Conservation (phyloP, 352 stramenopile genomes). For the Phytophthora fragariae region DNA sequence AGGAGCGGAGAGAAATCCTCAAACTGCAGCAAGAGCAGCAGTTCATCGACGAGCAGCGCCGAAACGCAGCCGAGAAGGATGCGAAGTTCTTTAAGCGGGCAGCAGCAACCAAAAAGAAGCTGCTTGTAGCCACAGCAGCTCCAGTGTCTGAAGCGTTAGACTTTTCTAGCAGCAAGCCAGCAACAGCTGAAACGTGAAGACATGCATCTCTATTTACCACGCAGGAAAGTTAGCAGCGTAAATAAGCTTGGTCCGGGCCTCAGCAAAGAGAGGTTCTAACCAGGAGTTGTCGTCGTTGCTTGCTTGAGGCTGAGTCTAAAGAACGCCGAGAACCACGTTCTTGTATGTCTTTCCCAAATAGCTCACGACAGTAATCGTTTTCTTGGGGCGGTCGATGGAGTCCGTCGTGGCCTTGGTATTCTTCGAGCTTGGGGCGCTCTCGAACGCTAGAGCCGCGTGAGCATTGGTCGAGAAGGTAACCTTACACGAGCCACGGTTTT, state of each 20-base stretch:
- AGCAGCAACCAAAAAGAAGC: slow-evolving; percentile 74
- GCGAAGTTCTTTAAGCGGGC: slow-evolving; percentile 84
- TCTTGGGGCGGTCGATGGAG: slow-evolving; percentile 73
- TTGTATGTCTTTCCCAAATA: slow-evolving; percentile 75
- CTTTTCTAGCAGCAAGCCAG: slow-evolving; percentile 30
- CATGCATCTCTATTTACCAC: slow-evolving; percentile 41
- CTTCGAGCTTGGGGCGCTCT: slow-evolving; percentile 47
- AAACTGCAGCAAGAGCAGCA: slow-evolving; percentile 85
- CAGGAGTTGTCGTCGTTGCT: slow-evolving; percentile 23
- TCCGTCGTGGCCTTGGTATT: slow-evolving; percentile 56
- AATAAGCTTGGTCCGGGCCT: slow-evolving; percentile 15
- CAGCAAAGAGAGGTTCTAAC: neutral
- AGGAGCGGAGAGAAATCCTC: slow-evolving; percentile 85
- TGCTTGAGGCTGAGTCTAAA: slow-evolving; percentile 34
- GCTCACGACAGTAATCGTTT: slow-evolving; percentile 70
- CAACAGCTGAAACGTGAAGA: slow-evolving; percentile 41
- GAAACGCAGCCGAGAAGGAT: slow-evolving; percentile 66
- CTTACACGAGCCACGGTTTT: slow-evolving; percentile 74
- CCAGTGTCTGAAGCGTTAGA: neutral
- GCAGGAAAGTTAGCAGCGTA: slow-evolving; percentile 27
- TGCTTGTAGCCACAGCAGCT: slow-evolving; percentile 33
- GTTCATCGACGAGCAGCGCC: slow-evolving; percentile 78
- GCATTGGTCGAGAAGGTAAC: slow-evolving; percentile 74
- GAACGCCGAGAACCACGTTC: slow-evolving; percentile 61
- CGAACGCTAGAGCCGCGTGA: slow-evolving; percentile 77